phyloP scores from a whole-genome alignment of 352 stramenopile genomes.

The Aphanomyces cochlioides region DNA sequence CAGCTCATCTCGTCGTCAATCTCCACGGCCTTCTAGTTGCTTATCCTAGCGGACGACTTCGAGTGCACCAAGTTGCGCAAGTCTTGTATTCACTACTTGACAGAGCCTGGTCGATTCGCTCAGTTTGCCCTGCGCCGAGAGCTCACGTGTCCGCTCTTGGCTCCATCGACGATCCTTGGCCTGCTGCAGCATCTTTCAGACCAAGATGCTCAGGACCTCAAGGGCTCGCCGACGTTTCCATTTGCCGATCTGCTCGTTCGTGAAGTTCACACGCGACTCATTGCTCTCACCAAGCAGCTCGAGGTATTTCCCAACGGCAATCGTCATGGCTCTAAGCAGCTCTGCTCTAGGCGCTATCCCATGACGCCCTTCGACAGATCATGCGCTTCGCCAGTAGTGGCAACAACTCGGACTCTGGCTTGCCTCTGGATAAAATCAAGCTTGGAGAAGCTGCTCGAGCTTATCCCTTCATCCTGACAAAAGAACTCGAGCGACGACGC shows the following conservation, averaged over 20 bases:
- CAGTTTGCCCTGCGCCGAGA: slow-evolving; percentile 68
- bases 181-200: slow-evolving; percentile 59
- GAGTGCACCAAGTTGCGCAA: slow-evolving; percentile 53
- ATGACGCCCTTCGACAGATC: slow-evolving; percentile 14
- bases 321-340: too few species aligned
- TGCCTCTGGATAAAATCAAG: background rate
- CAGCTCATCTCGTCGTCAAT: background rate
- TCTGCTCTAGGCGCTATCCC: slow-evolving; percentile 12
- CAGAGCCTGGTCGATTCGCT: slow-evolving; percentile 41
- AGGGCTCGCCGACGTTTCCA: slow-evolving; percentile 41
- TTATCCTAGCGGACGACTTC: slow-evolving; percentile 72
- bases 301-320: background rate
- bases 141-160: slow-evolving; percentile 67
- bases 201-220: slow-evolving; percentile 49
- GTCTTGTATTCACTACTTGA: slow-evolving; percentile 55
- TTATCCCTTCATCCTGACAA: slow-evolving; percentile 55
- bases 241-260: slow-evolving; percentile 55
- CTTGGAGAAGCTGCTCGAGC: background rate
- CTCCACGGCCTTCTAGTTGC: slow-evolving; percentile 27
- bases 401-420: background rate
- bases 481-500: slow-evolving; percentile 55
- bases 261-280: slow-evolving; percentile 59
- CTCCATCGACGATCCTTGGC: slow-evolving; percentile 55
- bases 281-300: slow-evolving; percentile 42
- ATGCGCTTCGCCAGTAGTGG: slow-evolving; percentile 21